Conservation (phyloP, 495 filamentous ascomycete species). For the Aspergillus haitiensis region DNA sequence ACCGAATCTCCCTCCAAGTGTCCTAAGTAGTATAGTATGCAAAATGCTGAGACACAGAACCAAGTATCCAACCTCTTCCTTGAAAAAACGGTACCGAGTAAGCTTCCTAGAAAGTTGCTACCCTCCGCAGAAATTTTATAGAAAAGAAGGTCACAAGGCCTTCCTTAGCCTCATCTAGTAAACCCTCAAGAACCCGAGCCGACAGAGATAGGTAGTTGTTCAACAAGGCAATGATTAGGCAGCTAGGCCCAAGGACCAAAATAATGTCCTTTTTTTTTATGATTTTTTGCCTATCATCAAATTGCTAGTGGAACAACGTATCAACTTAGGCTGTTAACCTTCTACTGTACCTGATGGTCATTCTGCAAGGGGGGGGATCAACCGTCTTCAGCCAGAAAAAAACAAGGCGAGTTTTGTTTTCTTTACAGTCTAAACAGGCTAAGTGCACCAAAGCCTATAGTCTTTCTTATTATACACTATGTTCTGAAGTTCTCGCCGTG, state of each 20-base stretch:
- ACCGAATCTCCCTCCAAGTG: no score
- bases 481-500: no score
- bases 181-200: neutral
- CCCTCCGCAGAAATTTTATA: neutral
- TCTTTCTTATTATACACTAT: no score
- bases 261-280: neutral
- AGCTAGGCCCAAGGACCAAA: neutral
- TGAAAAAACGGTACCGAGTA: neutral
- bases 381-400: no score
- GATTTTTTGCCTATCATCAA: neutral
- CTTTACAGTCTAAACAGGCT: no score
- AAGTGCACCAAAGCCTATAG: no score
- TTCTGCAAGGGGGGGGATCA: conserved; percentile 15
- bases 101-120: neutral
- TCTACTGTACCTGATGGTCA: conserved; percentile 7
- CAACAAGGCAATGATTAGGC: neutral
- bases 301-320: neutral
- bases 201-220: neutral
- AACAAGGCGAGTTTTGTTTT: no score
- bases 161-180: neutral
- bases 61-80: neutral
- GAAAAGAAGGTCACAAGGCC: conserved; percentile 1
- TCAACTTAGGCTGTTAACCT: neutral
- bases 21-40: no score
- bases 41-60: no score